Percentiles rank a stretch among this genome's conserved stretches.
Evolutionary conservation across 345 rosid genomes (phyloP).

Genomic region (Corchorus capsularis): DNA sequence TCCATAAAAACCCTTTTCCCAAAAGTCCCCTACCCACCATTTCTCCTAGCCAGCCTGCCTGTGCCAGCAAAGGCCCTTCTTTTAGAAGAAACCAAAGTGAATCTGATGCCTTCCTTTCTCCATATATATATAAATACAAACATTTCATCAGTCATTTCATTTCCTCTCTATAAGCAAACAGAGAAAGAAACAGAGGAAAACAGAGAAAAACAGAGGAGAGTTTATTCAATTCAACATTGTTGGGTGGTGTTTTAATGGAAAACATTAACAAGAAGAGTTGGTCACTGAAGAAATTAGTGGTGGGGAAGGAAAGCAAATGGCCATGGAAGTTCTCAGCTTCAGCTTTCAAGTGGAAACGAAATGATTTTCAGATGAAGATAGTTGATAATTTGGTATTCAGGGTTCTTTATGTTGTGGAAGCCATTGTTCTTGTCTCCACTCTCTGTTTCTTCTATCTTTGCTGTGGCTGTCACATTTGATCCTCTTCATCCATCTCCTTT

Average conservation of each 20-base stretch:
- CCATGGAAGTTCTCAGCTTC: conserved; percentile 22
- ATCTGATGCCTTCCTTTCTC: background rate
- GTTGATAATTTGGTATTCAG: conserved; percentile 49
- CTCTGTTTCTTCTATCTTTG: conserved; percentile 66
- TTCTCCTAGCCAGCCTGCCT: background rate
- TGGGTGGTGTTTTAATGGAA: conserved; percentile 3
- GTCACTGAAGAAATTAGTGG: conserved; percentile 26
- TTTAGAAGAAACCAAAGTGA: conserved; percentile 4
- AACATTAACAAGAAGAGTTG: conserved; percentile 17
- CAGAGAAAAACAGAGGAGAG: background rate
- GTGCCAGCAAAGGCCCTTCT: conserved; percentile 1
- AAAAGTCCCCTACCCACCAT: background rate
- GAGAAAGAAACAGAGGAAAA: background rate
- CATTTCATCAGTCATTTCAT: conserved; percentile 4
- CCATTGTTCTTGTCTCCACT: conserved; percentile 48
- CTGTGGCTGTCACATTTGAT: conserved; percentile 58
- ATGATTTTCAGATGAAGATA: conserved; percentile 26
- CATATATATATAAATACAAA: background rate
- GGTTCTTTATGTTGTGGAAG: conserved; percentile 55
- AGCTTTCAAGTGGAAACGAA: conserved; percentile 28
- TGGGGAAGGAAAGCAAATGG: conserved; percentile 24
- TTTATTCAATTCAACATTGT: background rate
- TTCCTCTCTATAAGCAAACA: background rate
- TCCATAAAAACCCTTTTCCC: background rate
- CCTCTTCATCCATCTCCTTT: background rate